Conservation (phyloP, 2,329 filamentous ascomycete genomes). For the Fusarium camptoceras region DNA sequence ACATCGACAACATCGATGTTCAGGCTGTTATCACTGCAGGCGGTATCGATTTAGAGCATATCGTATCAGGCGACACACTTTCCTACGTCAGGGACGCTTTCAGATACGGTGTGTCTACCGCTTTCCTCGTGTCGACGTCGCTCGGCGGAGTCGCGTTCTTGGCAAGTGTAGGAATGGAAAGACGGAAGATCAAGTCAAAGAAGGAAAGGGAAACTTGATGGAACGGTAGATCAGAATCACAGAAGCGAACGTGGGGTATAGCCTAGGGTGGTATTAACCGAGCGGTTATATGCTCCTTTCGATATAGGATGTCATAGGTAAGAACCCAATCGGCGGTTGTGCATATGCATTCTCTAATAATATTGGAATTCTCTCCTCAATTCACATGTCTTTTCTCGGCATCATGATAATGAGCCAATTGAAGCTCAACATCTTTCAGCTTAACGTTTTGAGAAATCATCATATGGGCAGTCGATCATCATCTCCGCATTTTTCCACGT, state of each 20-base stretch:
- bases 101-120: conserved; percentile 25
- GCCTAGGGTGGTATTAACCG: background rate
- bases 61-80: conserved; percentile 19
- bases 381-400: background rate
- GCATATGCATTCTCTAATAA: background rate
- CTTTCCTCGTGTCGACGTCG: conserved; percentile 38
- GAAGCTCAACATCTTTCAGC: background rate
- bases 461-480: conserved; percentile 14
- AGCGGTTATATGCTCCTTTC: background rate
- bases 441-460: background rate
- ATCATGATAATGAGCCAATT: background rate
- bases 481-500: conserved; percentile 16
- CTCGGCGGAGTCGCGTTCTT: conserved; percentile 35
- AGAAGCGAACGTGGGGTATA: background rate
- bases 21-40: conserved; percentile 29
- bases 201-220: conserved; percentile 3
- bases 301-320: conserved; percentile 8
- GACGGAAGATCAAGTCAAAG: conserved; percentile 27
- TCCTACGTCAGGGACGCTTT: conserved; percentile 31
- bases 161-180: conserved; percentile 36
- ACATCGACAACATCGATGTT: conserved; percentile 20
- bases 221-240: background rate
- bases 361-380: background rate
- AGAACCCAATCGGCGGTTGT: background rate
- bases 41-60: conserved; percentile 20